Conservation (phyloP, 2,329 filamentous ascomycete genomes). For the Thelonectria discophora region DNA sequence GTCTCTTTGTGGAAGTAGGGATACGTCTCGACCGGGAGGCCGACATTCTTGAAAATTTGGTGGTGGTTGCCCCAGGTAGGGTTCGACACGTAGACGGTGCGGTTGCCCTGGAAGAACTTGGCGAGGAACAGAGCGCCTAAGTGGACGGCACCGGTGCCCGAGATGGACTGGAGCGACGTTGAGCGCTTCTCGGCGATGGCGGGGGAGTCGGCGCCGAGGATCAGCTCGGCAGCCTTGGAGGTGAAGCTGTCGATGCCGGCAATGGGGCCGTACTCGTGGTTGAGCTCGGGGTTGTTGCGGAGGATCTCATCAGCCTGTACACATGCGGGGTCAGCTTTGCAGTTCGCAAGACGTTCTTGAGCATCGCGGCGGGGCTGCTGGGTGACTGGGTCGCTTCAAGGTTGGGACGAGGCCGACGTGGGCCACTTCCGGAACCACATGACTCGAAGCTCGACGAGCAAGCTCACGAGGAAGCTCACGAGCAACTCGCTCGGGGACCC, state of each 20-base stretch:
- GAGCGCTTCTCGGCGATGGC: conserved; percentile 85
- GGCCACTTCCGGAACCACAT: conserved; percentile 30
- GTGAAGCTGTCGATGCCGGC: conserved; percentile 88
- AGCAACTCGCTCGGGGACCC: conserved; percentile 24
- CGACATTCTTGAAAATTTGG: conserved; percentile 96
- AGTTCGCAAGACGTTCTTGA: conserved; percentile 20
- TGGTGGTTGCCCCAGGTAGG: conserved; percentile 99
- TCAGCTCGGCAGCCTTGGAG: conserved; percentile 87
- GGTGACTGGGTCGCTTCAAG: conserved; percentile 26
- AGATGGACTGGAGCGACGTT: conserved; percentile 91
- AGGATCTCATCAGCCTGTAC: conserved; percentile 87
- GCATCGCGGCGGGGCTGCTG: conserved; percentile 24
- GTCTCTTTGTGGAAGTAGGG: conserved; percentile 93
- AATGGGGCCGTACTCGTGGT: conserved; percentile 99
- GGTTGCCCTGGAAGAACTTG: conserved; percentile 84
- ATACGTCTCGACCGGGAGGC: conserved; percentile 80
- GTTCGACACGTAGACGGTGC: conserved; percentile 87
- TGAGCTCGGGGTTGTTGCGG: conserved; percentile 85
- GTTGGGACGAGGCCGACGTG: conserved; percentile 25
- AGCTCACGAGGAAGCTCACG: conserved; percentile 20
- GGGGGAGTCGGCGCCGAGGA: conserved; percentile 81
- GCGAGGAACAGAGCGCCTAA: conserved; percentile 92
- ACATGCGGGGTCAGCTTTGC: conserved; percentile 37
- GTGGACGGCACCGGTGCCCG: conserved; percentile 94
- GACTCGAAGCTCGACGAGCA: conserved; percentile 31